Base-by-base conservation (phyloP, 805 yeast species). In the Hanseniaspora taiwanica region DNA sequence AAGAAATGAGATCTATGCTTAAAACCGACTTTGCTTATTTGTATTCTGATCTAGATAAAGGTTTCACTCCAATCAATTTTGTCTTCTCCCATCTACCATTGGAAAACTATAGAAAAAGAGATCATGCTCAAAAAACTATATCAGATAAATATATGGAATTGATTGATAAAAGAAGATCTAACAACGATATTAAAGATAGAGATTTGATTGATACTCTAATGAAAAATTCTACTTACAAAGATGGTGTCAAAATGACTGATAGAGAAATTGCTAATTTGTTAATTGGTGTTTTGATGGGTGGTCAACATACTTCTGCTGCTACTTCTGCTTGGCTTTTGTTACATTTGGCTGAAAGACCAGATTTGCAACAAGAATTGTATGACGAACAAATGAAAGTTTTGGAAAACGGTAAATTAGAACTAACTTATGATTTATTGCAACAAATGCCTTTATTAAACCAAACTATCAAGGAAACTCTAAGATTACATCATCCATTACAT, bases 271-370 rank as follows among this genome's bases (percentile, higher is more conserved):
- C 97, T 38, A 82, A 87, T 63, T 69, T 91, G 60, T 68, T 86
- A 60, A 89, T 91, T 62, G 98, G 97, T 61, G 81, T 91, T 41
- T 70, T 91, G 46, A 91, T 91, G 98, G 98, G 98, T 54, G 98
- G 98, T 47, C 98, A 91, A 68, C 98, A 91, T 62, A 91, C 98
- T 21, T 81, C 94, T 47, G 91, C 97, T 35, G 74, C 97, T 19
- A 91, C 98, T 18, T 82, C 94, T 32, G 81, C 96, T 14, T 91
- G 98, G 98, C 77, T 78, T 55, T 66, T 91, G 56, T 71, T 91
- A 48, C 97, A 91, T 58, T 70, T 91, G 46, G 96, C 86, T 48
- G 94, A 81, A 53, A 69, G 75, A 53, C 94, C 93, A 36, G 81
- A 82, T 32, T 65, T 89, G 45, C 96, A 85, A 66, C 81, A 87